Conservation (phyloP, 2,329 filamentous ascomycete genomes). For the Pyrenophora tritici-repentis region DNA sequence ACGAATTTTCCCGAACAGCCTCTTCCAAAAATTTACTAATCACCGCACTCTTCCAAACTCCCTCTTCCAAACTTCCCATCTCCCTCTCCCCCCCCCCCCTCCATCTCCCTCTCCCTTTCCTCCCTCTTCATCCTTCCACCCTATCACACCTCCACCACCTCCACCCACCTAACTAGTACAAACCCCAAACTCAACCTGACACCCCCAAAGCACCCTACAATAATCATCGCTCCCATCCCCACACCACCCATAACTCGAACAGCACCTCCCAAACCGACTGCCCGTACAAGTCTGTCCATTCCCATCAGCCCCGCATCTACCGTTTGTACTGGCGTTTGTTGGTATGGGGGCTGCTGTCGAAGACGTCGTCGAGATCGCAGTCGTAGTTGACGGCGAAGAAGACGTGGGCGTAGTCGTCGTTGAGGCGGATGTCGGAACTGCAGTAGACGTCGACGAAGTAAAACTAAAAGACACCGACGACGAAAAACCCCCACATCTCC, state of each 20-base stretch:
- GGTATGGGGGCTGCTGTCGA: conserved; percentile 21
- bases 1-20: too few species aligned
- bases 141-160: too few species aligned
- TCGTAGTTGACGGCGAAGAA: neutral
- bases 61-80: too few species aligned
- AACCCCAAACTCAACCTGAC: conserved; percentile 25
- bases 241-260: conserved; percentile 35
- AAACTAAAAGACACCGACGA: conserved; percentile 12
- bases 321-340: conserved; percentile 34
- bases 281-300: conserved; percentile 30
- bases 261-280: conserved; percentile 33
- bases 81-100: too few species aligned
- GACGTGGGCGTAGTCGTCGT: conserved; percentile 20
- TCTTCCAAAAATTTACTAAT: too few species aligned
- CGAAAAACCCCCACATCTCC: conserved; percentile 27
- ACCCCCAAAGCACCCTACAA: conserved; percentile 27
- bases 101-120: too few species aligned
- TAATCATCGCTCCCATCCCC: conserved; percentile 26
- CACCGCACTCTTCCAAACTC: too few species aligned
- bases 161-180: too few species aligned
- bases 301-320: conserved; percentile 31
- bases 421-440: too few species aligned
- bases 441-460: neutral
- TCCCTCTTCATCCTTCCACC: too few species aligned
- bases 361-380: conserved; percentile 4